These are phyloP conservation scores for Polygonum aviculare DNA, from an alignment of 148 eudicot genomes.

Conservation along the genomic window DNA sequence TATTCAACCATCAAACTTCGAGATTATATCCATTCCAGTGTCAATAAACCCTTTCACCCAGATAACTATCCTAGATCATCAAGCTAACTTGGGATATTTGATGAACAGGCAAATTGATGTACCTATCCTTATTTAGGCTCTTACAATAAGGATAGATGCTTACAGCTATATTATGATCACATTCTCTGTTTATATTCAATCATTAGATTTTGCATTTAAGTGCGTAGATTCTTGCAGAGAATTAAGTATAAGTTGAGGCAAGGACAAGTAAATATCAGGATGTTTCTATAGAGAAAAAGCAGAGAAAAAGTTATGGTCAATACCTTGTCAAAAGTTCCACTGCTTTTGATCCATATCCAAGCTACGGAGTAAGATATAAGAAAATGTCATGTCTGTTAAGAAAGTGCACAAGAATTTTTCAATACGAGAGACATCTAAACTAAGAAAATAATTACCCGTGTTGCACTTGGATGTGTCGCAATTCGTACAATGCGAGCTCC, in stretches of 20 bases:
- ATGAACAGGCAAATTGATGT: neutral
- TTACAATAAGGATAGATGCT: neutral
- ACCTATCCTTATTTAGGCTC: neutral
- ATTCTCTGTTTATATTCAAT: neutral
- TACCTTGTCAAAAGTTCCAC: constrained; percentile 82
- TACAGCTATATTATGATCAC: neutral
- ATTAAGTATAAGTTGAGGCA: too few relatives aligned
- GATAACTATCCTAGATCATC: neutral
- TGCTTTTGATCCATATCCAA: constrained; percentile 90
- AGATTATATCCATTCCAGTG: too few relatives aligned
- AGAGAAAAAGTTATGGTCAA: neutral
- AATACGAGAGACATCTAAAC: neutral
- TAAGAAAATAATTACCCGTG: constrained; percentile 42
- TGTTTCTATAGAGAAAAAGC: neutral
- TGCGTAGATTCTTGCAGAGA: too few relatives aligned
- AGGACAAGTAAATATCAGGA: too few relatives aligned
- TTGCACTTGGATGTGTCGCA: constrained; percentile 97
- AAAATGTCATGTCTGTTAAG: neutral
- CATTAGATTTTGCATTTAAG: neutral
- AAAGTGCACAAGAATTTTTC: neutral
- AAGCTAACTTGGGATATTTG: neutral
- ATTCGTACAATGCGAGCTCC: constrained; percentile 96
- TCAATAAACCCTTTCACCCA: neutral
- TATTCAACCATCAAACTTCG: neutral
- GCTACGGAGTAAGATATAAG: constrained; percentile 27